These are phyloP conservation scores for Talaromyces rugulosus DNA, from an alignment of 2,329 filamentous ascomycete genomes.

Conservation along the genomic window DNA sequence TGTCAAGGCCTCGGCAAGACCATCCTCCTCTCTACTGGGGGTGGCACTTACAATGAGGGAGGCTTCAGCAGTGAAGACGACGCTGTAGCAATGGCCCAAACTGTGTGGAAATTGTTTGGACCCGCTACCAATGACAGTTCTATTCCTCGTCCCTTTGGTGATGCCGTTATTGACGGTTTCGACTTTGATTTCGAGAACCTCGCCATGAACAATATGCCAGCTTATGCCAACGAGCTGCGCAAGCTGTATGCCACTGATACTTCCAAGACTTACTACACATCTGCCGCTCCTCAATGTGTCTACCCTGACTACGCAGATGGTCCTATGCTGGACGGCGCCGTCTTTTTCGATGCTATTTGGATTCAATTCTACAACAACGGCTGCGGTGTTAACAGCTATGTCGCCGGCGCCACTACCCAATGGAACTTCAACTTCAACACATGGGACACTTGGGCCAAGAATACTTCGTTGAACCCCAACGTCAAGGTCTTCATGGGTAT, in stretches of 20 bases:
- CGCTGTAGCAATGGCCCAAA: conserved; percentile 55
- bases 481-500: conserved; percentile 61
- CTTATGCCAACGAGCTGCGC: conserved; percentile 58
- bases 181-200: conserved; percentile 69
- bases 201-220: conserved; percentile 53
- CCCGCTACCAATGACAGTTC: conserved; percentile 44
- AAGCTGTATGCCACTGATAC: conserved; percentile 49
- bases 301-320: conserved; percentile 60
- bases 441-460: conserved; percentile 64
- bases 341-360: conserved; percentile 57
- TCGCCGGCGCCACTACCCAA: conserved; percentile 40
- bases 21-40: conserved; percentile 68
- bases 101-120: conserved; percentile 68
- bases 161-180: conserved; percentile 66
- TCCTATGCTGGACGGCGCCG: conserved; percentile 51
- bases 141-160: conserved; percentile 63
- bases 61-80: conserved; percentile 54
- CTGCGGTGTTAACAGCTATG: conserved; percentile 56
- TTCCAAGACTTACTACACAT: conserved; percentile 55
- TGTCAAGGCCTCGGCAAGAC: conserved; percentile 67
- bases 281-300: conserved; percentile 64
- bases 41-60: conserved; percentile 65
- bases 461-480: conserved; percentile 52
- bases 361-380: conserved; percentile 68
- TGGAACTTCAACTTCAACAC: conserved; percentile 58